Evolutionary conservation across 768 basidiomycete species (phyloP).

Genomic region (Lentinus brumalis): DNA sequence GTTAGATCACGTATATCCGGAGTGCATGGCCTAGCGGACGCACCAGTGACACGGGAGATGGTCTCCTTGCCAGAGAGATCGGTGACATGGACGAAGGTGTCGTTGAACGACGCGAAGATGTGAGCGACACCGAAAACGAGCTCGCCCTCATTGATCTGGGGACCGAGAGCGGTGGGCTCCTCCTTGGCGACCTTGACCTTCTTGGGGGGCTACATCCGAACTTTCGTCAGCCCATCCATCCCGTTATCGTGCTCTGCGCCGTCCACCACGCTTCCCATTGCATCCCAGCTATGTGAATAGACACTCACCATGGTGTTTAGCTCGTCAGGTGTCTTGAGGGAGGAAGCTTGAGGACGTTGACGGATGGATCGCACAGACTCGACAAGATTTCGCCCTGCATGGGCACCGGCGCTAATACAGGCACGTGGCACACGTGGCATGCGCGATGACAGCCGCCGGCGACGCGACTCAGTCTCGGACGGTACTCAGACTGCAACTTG

Average conservation of each 20-base stretch:
- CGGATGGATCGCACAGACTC: conserved; percentile 10
- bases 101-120: conserved; percentile 99
- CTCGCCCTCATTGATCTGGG: conserved; percentile 95
- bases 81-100: conserved; percentile 99
- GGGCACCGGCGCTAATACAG: neutral
- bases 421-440: conserved; percentile 3
- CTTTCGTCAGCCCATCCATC: conserved; percentile 57
- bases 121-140: conserved; percentile 98
- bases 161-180: conserved; percentile 87
- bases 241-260: neutral
- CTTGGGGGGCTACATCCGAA: conserved; percentile 78
- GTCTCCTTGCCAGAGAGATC: conserved; percentile 99
- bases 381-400: conserved; percentile 6
- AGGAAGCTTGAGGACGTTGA: conserved; percentile 23
- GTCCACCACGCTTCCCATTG: neutral
- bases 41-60: conserved; percentile 96
- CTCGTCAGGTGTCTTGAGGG: conserved; percentile 31
- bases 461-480: neutral
- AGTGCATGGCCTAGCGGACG: conserved; percentile 25
- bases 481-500: neutral
- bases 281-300: neutral
- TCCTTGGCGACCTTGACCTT: conserved; percentile 78
- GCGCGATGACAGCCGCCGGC: neutral
- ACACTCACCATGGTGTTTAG: conserved; percentile 41
- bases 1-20: neutral